These are phyloP conservation scores for Phytophthora parvispora DNA, from an alignment of 352 stramenopile genomes.

Conservation along the genomic window DNA sequence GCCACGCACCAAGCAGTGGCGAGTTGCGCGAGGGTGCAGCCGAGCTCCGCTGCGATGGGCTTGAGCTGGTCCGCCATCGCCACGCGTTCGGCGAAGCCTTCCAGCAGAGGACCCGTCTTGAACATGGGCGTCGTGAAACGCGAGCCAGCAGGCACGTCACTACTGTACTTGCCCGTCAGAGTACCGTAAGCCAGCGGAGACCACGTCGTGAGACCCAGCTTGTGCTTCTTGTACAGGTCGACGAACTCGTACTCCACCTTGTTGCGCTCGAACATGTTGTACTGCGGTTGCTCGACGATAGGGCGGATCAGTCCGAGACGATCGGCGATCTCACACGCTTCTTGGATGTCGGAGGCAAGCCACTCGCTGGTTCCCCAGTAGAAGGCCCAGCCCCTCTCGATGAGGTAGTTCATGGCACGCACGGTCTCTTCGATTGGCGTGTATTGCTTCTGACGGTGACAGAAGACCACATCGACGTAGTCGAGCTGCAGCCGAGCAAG, in stretches of 20 bases:
- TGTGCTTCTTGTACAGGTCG: slow-evolving; percentile 44
- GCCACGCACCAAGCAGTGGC: slow-evolving; percentile 2
- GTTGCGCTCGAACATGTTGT: slow-evolving; percentile 61
- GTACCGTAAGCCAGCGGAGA: slow-evolving; percentile 11
- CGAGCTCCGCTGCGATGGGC: slow-evolving; percentile 7
- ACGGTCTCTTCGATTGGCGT: slow-evolving; percentile 69
- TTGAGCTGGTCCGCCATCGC: slow-evolving; percentile 16
- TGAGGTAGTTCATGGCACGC: slow-evolving; percentile 71
- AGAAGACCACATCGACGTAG: slow-evolving; percentile 76
- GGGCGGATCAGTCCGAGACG: slow-evolving; percentile 25
- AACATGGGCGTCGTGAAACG: slow-evolving; percentile 2
- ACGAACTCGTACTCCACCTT: slow-evolving; percentile 60
- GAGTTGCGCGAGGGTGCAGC: neutral
- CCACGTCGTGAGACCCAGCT: slow-evolving; percentile 2
- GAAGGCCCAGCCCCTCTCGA: slow-evolving; percentile 10
- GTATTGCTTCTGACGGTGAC: slow-evolving; percentile 58
- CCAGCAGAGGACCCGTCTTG: neutral
- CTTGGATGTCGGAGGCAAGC: slow-evolving; percentile 4
- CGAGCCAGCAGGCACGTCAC: neutral
- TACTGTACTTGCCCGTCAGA: slow-evolving; percentile 12
- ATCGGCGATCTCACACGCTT: slow-evolving; percentile 12
- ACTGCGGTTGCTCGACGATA: slow-evolving; percentile 55
- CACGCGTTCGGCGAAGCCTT: slow-evolving; percentile 7
- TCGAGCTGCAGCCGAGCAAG: slow-evolving; percentile 28
- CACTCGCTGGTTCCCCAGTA: slow-evolving; percentile 14